Evolutionary conservation across 2,329 filamentous ascomycete species (phyloP), one percentile per base, ranked within the genome.

Genomic region (Fusarium papillatum): DNA sequence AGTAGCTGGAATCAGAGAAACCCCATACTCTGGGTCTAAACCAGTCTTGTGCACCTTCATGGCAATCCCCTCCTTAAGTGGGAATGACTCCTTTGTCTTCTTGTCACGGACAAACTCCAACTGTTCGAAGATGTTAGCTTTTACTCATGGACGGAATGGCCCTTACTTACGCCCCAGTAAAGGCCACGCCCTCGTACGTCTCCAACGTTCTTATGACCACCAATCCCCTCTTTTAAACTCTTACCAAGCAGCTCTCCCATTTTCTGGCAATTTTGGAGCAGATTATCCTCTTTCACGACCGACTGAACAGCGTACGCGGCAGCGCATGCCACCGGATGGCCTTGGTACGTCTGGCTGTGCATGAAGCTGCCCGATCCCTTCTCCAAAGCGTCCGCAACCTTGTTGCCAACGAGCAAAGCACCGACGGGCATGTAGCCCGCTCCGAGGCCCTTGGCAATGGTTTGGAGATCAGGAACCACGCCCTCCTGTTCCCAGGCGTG

Each of bases 381-480:
- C 2, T 63, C 13, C 1, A 79, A 41, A 8, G 64, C 22, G 1
- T 79, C 55, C 10, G 74, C 59, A 0, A 79, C 74, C 5, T 68
- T 73, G 0, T 38, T 48, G 11, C 71, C 17, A 0, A 79, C 70
- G 0, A 79, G 19, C 5, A 79, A 26, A 0, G 77, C 77, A 0
- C 71, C 76, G 0, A 79, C 55, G 0, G 77, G 77, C 67, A 75
- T 70, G 5, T 78, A 80, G 0, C 78, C 78, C 0, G 75, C 77
- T 1, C 89, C 91, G 1, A 95, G 86, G 0, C 90, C 91, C 81
- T 95, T 95, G 0, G 90, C 93, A 2, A 93, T 83, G 0, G 91
- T 90, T 79, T 93, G 89, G 2, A 95, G 87, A 78, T 95, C 93
- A 0, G 93, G 93, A 0, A 79, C 71, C 0, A 87, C 74, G 4